phyloP scores from a whole-genome alignment of 1,284 basidiomycete species.

The Leccinum cinnamomeum region DNA sequence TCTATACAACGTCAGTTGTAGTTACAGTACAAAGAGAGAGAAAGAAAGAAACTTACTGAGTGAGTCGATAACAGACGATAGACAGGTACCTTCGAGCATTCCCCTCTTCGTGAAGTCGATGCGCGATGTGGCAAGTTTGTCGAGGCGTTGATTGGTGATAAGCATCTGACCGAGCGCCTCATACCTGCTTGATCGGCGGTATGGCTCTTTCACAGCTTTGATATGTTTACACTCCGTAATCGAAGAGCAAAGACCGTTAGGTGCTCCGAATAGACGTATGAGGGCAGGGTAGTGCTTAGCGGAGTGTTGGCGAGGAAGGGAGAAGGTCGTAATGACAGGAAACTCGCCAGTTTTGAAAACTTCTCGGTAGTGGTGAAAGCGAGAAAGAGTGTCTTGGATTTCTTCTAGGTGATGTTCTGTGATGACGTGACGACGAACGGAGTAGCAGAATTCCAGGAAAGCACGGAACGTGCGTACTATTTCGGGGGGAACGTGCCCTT shows the following conservation, averaged over 20 bases:
- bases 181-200: not conserved
- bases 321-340: not conserved
- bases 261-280: not conserved
- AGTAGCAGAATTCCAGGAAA: conserved; percentile 1
- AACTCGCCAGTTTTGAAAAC: not conserved
- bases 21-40: not conserved
- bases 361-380: not conserved
- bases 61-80: not conserved
- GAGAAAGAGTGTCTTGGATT: not conserved
- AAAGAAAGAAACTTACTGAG: not conserved
- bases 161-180: conserved; percentile 4
- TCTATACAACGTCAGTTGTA: not conserved
- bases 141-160: conserved; percentile 6
- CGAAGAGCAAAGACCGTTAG: not conserved
- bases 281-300: not conserved
- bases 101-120: conserved; percentile 10
- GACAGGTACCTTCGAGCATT: conserved; percentile 7
- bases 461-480: not conserved
- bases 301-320: not conserved
- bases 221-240: not conserved
- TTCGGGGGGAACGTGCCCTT: conserved; percentile 1
- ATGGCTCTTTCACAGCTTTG: not conserved
- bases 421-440: not conserved
- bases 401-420: not conserved
- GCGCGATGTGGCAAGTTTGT: conserved; percentile 7